phyloP scores from a whole-genome alignment of 2,329 filamentous ascomycete genomes.

The Fusarium sp. region DNA sequence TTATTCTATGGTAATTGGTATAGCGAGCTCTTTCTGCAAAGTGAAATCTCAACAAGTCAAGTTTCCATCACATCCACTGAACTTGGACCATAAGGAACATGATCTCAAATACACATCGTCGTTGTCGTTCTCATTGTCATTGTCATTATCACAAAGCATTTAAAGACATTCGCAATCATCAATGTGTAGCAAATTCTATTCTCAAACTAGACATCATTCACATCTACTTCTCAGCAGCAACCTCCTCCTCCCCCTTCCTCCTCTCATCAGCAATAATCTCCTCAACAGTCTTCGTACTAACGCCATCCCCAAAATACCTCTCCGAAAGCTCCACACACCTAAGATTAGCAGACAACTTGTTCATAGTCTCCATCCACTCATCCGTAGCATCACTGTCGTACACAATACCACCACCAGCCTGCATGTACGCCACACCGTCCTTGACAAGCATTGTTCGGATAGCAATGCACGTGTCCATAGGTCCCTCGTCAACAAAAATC shows the following conservation, averaged over 20 bases:
- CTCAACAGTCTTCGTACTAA: conserved; percentile 43
- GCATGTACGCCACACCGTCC: conserved; percentile 90
- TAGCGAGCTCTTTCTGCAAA: not conserved
- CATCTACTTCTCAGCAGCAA: conserved; percentile 29
- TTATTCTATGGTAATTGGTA: no score
- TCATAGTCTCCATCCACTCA: conserved; percentile 93
- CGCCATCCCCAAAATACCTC: conserved; percentile 44
- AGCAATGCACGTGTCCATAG: conserved; percentile 88
- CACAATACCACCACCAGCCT: conserved; percentile 90
- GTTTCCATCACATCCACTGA: not conserved
- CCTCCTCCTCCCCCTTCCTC: conserved; percentile 45
- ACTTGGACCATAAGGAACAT: not conserved
- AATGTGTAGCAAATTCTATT: not conserved
- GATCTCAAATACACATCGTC: fast-evolving
- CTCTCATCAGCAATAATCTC: conserved; percentile 46
- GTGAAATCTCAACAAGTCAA: not conserved
- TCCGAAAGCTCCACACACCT: conserved; percentile 46
- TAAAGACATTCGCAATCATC: not conserved
- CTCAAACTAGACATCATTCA: not conserved
- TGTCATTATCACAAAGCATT: not conserved
- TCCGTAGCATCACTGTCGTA: conserved; percentile 94
- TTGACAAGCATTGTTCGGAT: conserved; percentile 95
- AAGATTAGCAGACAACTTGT: conserved; percentile 78
- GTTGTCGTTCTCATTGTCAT: no score
- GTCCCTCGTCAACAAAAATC: conserved; percentile 70